Evolutionary conservation across 805 yeast species (phyloP), one percentile per base, ranked within the genome.

Genomic region (Sugiyamaella boreocaroliniensis): DNA sequence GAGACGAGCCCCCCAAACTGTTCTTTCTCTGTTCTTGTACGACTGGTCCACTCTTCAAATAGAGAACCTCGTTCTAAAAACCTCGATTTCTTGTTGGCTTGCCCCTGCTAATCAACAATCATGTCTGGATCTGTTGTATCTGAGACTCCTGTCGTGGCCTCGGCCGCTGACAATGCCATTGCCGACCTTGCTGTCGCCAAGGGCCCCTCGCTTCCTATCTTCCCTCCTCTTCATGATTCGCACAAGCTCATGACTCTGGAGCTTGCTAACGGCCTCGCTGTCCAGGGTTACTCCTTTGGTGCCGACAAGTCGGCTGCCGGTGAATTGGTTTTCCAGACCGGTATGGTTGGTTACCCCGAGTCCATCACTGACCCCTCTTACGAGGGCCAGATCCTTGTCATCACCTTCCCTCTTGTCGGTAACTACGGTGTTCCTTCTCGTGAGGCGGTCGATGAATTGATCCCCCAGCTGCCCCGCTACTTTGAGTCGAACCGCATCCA

Each of bases 301-400:
- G 96, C 98, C 52, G 84, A 84, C 57, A 81, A 77, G 55, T 70
- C 96, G 22, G 81, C 83, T 53, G 95, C 98, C 53, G 99, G 99
- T 79, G 99, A 93, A 75, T 81, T 95, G 64, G 99, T 93, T 56
- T 93, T 93, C 82, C 98, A 95, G 74, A 93, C 99, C 58, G 98
- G 99, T 76, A 90, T 93, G 97, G 98, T 93, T 62, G 99, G 99
- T 57, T 93, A 93, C 71, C 99, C 98, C 43, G 99, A 93, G 73
- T 83, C 97, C 50, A 81, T 93, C 71, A 89, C 99, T 42, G 99
- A 93, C 73, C 99, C 99, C 56, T 93, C 98, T 45, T 93, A 93
- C 72, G 90, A 87, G 68, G 99, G 99, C 58, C 99, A 93, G 74
- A 92, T 93, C 66, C 66, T 93, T 69, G 97, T 93, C 58, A 86